Conservation (phyloP, 2,329 filamentous ascomycete genomes). For the Truncatella angustata region DNA sequence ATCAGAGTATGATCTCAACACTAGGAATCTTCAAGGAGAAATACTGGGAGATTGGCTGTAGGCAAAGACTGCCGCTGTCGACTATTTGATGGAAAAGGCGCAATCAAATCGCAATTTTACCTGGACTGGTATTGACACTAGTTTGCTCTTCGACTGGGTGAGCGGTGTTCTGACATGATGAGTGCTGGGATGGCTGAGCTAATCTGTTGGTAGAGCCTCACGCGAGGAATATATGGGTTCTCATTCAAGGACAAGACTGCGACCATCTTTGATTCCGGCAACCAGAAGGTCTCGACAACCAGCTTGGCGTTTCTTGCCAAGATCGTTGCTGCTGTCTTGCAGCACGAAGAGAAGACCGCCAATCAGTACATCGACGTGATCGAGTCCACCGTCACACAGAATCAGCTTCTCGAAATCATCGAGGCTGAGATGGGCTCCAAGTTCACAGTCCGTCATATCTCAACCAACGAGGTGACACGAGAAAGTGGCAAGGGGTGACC, state of each 20-base stretch:
- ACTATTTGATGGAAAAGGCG: slow-evolving; percentile 43
- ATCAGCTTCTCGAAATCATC: slow-evolving; percentile 41
- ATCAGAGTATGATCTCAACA: slow-evolving; percentile 50
- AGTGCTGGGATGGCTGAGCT: neutral
- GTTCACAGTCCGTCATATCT: slow-evolving; percentile 35
- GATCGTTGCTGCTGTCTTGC: slow-evolving; percentile 41
- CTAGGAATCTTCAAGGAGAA: slow-evolving; percentile 9
- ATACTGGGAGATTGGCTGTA: neutral
- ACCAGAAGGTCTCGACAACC: slow-evolving; percentile 38
- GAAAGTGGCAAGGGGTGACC: neutral
- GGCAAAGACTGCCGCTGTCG: slow-evolving; percentile 19
- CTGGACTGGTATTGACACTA: slow-evolving; percentile 50
- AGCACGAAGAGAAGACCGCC: slow-evolving; percentile 36
- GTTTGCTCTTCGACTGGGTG: slow-evolving; percentile 52
- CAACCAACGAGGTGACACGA: neutral
- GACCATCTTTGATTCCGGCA: slow-evolving; percentile 46
- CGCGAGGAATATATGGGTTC: slow-evolving; percentile 29
- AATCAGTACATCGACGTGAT: slow-evolving; percentile 50
- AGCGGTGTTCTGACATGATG: slow-evolving; percentile 7
- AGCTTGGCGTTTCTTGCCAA: slow-evolving; percentile 41
- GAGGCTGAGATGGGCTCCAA: slow-evolving; percentile 39
- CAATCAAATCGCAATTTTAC: slow-evolving; percentile 38
- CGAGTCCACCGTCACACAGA: slow-evolving; percentile 48
- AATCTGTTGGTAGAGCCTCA: neutral
- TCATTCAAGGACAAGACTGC: slow-evolving; percentile 38